phyloP scores from a whole-genome alignment of 352 stramenopile species.

The Halophytophthora batemanensis region DNA sequence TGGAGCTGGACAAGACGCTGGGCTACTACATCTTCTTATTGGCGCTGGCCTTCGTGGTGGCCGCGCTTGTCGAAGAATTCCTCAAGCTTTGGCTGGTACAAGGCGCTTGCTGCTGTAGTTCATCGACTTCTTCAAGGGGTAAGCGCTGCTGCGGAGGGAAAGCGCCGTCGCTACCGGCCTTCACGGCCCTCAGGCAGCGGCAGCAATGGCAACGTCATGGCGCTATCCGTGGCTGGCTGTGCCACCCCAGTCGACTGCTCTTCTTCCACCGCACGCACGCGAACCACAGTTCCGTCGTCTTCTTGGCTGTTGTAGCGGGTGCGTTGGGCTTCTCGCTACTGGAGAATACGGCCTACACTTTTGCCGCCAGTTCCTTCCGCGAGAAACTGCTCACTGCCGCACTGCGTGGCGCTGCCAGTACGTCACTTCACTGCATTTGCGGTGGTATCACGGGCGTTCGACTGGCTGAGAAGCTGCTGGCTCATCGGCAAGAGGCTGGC shows the following conservation, averaged over 20 bases:
- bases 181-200: conserved; percentile 20
- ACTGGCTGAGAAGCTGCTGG: conserved; percentile 37
- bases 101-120: conserved; percentile 37
- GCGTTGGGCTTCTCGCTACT: conserved; percentile 59
- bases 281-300: conserved; percentile 59
- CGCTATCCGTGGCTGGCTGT: conserved; percentile 38
- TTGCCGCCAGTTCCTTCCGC: conserved; percentile 25
- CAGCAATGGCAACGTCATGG: conserved; percentile 17
- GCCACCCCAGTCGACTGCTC: conserved; percentile 45
- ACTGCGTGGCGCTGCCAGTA: conserved; percentile 39
- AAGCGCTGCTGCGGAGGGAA: conserved; percentile 9
- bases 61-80: conserved; percentile 59
- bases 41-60: conserved; percentile 48
- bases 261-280: conserved; percentile 38
- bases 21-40: conserved; percentile 65
- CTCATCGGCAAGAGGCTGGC: conserved; percentile 15
- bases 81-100: conserved; percentile 73
- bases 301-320: conserved; percentile 46
- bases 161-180: conserved; percentile 18
- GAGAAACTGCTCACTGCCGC: conserved; percentile 37
- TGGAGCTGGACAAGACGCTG: conserved; percentile 56
- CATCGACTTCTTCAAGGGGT: conserved; percentile 2
- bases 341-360: conserved; percentile 58
- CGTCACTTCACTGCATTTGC: conserved; percentile 61
- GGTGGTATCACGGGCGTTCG: conserved; percentile 61